Evolutionary conservation across 2,329 filamentous ascomycete genomes (phyloP), one percentile per base, ranked within the genome.

Genomic region (Pyrenochaeta sp.): DNA sequence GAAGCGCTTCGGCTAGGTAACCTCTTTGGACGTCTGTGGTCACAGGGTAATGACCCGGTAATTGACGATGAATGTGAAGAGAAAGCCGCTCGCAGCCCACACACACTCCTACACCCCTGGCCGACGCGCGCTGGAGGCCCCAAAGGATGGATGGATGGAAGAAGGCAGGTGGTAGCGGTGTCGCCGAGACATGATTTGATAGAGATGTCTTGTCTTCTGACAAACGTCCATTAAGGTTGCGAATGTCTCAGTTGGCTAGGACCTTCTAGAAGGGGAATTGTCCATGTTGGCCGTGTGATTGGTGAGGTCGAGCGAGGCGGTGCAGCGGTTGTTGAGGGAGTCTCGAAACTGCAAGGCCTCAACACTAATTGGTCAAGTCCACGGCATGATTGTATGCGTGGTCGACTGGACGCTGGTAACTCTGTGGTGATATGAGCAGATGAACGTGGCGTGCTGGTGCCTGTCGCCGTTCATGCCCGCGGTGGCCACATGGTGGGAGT

Each of bases 261-360:
- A 57, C 56, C 58, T 69, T 70, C 64, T 66, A 65, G 69, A 71
- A 69, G 50, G 43, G 42, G 49, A 30, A 64, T 37, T 54, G 50
- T 51, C 30, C 48, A 52, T 36, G 53, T 39, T 37, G 49, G 52
- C 40, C 28, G 19, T 13, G 50, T 62, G 48, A 65, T 66, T 66
- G 64, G 59, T 49, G 45, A 28, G 10, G 52, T 32, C 24, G 53
- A 50, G 28, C 57, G 71, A 70, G 71, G 72, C 72, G 66, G 71
- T 72, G 72, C 69, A 69, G 69, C 68, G 71, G 68, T 63, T 72
- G 64, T 52, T 67, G 69, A 61, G 58, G 66, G 50, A 42, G 53
- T 54, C 44, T 62, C 53, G 54, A 62, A 59, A 58, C 39, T 42
- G 43, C 32, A 40, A 56, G 54, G 61, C 37, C 52, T 52, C 56